Evolutionary conservation across 179 eudicot species (phyloP).

Genomic region (Nepenthes alata): DNA sequence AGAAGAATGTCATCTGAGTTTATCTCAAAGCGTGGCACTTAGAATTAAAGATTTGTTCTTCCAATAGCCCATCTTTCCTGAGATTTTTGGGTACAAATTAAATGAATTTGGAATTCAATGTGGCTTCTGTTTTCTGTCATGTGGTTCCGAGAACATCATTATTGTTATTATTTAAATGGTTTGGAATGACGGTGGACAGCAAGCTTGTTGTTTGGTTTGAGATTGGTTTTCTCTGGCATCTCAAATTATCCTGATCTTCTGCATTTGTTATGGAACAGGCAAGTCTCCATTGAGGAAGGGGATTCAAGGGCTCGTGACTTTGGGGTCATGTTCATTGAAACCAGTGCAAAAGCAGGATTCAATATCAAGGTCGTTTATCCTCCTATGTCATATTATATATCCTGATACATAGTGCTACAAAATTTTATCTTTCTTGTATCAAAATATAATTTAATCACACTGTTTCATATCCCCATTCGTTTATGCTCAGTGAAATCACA

Average conservation of each 20-base stretch:
- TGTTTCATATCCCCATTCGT: background rate
- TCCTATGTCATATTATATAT: background rate
- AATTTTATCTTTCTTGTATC: background rate
- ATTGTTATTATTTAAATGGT: too few relatives aligned
- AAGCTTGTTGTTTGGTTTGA: background rate
- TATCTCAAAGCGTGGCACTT: too few relatives aligned
- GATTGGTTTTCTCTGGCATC: background rate
- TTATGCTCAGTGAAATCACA: too few relatives aligned
- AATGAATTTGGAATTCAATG: too few relatives aligned
- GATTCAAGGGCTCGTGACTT: conserved; percentile 57
- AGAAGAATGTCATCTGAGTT: too few relatives aligned
- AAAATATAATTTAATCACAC: background rate
- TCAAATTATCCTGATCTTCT: background rate
- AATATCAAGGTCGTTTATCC: conserved; percentile 53
- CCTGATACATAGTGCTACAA: background rate
- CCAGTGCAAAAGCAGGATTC: conserved; percentile 91
- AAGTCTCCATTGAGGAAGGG: conserved; percentile 89
- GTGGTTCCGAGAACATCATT: too few relatives aligned
- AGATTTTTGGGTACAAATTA: too few relatives aligned
- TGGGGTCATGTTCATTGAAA: conserved; percentile 73
- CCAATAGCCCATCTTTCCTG: too few relatives aligned
- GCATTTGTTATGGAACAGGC: conserved; percentile 29
- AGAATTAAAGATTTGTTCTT: too few relatives aligned
- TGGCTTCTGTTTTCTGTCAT: too few relatives aligned
- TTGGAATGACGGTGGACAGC: too few relatives aligned